Conservation (phyloP, 805 yeast genomes). For the Ogataea naganishii region DNA sequence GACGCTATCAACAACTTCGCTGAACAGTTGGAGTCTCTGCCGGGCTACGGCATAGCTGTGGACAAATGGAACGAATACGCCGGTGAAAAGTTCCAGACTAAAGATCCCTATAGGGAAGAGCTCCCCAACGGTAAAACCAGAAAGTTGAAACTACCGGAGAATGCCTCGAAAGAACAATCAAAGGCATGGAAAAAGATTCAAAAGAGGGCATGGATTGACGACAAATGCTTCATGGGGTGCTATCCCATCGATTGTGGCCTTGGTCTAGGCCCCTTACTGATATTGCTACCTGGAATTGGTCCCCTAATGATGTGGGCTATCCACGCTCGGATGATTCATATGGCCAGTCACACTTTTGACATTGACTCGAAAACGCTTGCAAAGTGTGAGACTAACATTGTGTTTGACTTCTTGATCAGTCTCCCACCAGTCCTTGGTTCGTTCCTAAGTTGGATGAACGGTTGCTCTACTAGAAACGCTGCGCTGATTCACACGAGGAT, state of each 20-base stretch:
- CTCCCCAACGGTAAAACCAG: conserved; percentile 41
- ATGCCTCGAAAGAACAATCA: conserved; percentile 49
- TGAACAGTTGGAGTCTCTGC: conserved; percentile 36
- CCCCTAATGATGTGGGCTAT: conserved; percentile 73
- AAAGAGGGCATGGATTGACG: conserved; percentile 79
- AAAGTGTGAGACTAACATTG: conserved; percentile 68
- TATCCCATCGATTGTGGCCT: conserved; percentile 66
- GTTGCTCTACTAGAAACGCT: conserved; percentile 85
- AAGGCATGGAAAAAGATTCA: conserved; percentile 69
- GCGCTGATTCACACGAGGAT: conserved; percentile 53
- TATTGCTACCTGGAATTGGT: conserved; percentile 72
- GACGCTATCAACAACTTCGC: too few relatives aligned
- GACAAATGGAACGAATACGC: conserved; percentile 61
- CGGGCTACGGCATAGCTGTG: conserved; percentile 48
- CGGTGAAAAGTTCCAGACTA: conserved; percentile 53
- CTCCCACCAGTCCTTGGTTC: conserved; percentile 78
- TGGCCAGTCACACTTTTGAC: conserved; percentile 48
- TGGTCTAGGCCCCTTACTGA: conserved; percentile 68
- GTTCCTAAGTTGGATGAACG: conserved; percentile 71
- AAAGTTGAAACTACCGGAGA: conserved; percentile 52
- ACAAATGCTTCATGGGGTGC: conserved; percentile 74
- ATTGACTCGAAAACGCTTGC: conserved; percentile 53
- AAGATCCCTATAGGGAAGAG: conserved; percentile 56
- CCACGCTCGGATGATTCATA: conserved; percentile 56
- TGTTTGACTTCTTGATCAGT: conserved; percentile 64